A percentile compares a stretch with the other conserved stretches of the same genome.
Evolutionary conservation across 257 asterid species (phyloP).

Genomic region (Cruciata laevipes): DNA sequence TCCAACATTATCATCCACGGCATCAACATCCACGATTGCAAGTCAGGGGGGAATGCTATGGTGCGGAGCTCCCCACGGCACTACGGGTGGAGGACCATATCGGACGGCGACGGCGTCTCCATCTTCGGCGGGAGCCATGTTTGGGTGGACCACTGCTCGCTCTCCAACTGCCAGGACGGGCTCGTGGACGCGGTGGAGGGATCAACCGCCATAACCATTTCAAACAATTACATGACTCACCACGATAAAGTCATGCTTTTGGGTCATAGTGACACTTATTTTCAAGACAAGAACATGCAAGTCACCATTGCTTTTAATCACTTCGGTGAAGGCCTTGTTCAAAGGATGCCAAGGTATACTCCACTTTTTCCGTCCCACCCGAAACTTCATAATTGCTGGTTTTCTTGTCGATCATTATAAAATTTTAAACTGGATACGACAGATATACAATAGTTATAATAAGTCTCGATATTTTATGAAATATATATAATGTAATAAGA

Average conservation of each 20-base stretch:
- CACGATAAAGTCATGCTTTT: slow-evolving; percentile 84
- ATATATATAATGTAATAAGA: neutral
- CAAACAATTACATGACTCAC: slow-evolving; percentile 61
- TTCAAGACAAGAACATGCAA: slow-evolving; percentile 60
- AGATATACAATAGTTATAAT: too few species aligned
- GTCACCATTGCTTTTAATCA: slow-evolving; percentile 74
- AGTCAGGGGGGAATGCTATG: slow-evolving; percentile 67
- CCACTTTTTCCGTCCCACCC: neutral
- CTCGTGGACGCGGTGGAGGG: slow-evolving; percentile 62
- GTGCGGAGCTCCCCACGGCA: slow-evolving; percentile 67
- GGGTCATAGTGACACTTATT: slow-evolving; percentile 59
- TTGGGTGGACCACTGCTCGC: slow-evolving; percentile 79
- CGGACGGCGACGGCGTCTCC: slow-evolving; percentile 83
- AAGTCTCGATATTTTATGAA: too few species aligned
- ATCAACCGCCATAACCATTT: slow-evolving; percentile 64
- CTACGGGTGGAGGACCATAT: slow-evolving; percentile 61
- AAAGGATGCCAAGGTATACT: slow-evolving; percentile 87
- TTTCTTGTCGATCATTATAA: too few species aligned
- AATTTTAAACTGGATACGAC: too few species aligned
- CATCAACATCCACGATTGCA: slow-evolving; percentile 65
- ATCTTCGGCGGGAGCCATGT: slow-evolving; percentile 65
- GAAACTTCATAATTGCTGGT: too few species aligned
- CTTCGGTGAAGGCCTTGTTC: slow-evolving; percentile 86
- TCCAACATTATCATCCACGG: slow-evolving; percentile 76
- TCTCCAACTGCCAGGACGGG: slow-evolving; percentile 62